Percentiles rank a stretch among this genome's conserved stretches.
phyloP scores from a whole-genome alignment of 2,329 filamentous ascomycete species.

The Exophiala sideris region DNA sequence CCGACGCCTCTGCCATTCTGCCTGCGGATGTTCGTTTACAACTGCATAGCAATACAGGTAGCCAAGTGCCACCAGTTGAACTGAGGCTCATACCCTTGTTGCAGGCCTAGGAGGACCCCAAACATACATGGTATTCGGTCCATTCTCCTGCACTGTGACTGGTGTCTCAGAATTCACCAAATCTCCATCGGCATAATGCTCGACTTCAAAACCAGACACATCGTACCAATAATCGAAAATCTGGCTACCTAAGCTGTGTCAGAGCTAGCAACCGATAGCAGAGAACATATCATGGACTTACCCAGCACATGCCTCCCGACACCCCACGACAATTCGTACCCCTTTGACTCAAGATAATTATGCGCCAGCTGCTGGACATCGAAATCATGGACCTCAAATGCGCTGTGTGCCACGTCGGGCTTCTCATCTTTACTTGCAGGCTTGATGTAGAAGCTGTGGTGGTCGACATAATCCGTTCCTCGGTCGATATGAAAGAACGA shows the following conservation, averaged over 20 bases:
- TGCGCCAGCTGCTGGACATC: constrained; percentile 68
- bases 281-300: constrained; percentile 30
- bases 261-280: no score
- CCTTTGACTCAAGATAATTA: constrained; percentile 62
- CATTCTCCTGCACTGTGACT: constrained; percentile 17
- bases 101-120: constrained; percentile 4
- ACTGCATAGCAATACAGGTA: neutral
- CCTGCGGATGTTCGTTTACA: no score
- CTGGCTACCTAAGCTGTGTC: constrained; percentile 40
- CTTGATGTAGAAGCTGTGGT: constrained; percentile 49
- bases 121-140: constrained; percentile 3
- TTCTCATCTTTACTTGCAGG: constrained; percentile 17
- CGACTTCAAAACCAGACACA: constrained; percentile 56
- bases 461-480: constrained; percentile 46
- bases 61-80: neutral
- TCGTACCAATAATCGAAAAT: constrained; percentile 68
- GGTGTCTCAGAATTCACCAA: constrained; percentile 30
- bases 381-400: constrained; percentile 69
- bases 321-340: constrained; percentile 66
- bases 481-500: constrained; percentile 52
- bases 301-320: constrained; percentile 67
- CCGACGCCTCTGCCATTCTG: no score
- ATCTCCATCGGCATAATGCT: constrained; percentile 70
- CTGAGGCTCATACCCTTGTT: neutral
- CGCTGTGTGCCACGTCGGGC: constrained; percentile 62